Evolutionary conservation across 495 filamentous ascomycete species (phyloP), one percentile per base, ranked within the genome.

Genomic region (Apodospora peruviana): DNA sequence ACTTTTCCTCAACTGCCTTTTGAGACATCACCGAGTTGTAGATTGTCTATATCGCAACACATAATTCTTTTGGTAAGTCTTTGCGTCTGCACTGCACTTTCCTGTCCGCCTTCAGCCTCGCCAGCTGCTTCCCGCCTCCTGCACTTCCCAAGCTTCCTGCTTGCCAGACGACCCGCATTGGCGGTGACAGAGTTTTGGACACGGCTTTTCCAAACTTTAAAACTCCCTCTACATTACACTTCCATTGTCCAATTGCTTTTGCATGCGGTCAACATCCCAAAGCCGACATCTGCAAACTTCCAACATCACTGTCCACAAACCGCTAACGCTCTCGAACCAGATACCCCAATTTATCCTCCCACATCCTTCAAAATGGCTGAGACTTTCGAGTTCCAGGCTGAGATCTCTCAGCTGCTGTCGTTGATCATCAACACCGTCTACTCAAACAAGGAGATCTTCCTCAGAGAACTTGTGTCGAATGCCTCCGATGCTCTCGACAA

Each of bases 371-470:
- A 68, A 67, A 93, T 94, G 90, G 71, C 90, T 67, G 87, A 96
- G 78, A 94, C 88, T 51, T 96, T 96, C 78, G 90, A 96, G 84
- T 98, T 98, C 79, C 93, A 98, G 84, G 91, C 91, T 86, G 91
- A 96, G 86, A 97, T 97, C 72, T 95, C 90, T 84, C 93, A 98
- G 89, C 88, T 98, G 45, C 87, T 98, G 66, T 90, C 86, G 53
- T 84, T 98, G 65, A 97, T 98, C 75, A 97, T 98, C 79, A 98
- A 98, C 86, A 97, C 93, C 51, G 93, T 98, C 77, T 98, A 98
- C 84, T 96, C 91, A 56, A 98, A 98, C 82, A 98, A 98, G 83
- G 93, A 96, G 77, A 98, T 98, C 73, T 98, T 97, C 84, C 76
- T 98, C 59, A 80, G 93, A 83, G 93, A 98, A 72, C 70, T 98